Conservation (phyloP, 306 rosid genomes). For the Ochetophila trinervis region DNA sequence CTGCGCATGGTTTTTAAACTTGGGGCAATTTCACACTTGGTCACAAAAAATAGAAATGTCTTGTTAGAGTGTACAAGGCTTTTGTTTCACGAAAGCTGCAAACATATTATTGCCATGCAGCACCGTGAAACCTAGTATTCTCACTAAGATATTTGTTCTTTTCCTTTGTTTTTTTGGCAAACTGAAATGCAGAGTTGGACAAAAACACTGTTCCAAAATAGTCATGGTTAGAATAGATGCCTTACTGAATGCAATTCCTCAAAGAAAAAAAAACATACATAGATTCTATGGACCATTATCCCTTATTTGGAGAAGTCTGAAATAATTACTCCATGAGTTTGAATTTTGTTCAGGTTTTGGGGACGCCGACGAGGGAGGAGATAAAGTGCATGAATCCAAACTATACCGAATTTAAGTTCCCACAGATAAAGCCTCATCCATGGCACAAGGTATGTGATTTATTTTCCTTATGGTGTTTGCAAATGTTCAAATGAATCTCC, state of each 20-base stretch:
- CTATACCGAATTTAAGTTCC: constrained; percentile 94
- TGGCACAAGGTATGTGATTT: constrained; percentile 80
- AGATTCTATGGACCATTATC: background rate
- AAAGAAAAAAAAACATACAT: background rate
- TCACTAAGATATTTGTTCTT: no score
- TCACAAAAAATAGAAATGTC: no score
- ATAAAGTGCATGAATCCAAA: constrained; percentile 99
- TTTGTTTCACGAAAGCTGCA: no score
- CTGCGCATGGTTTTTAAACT: background rate
- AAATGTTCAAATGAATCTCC: background rate
- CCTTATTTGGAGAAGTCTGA: background rate
- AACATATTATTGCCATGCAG: no score
- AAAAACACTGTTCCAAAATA: background rate
- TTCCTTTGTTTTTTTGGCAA: background rate
- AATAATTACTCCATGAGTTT: background rate
- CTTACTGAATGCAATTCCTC: constrained; percentile 1
- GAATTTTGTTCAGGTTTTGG: constrained; percentile 67
- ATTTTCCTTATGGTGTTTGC: background rate
- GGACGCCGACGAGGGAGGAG: constrained; percentile 99
- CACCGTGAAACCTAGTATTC: no score
- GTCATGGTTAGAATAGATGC: background rate
- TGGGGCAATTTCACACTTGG: background rate
- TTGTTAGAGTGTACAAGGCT: no score
- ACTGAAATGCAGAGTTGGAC: background rate
- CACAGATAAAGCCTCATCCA: constrained; percentile 99